Evolutionary conservation across 345 rosid genomes (phyloP).

Genomic region (Salix koriyanagi): DNA sequence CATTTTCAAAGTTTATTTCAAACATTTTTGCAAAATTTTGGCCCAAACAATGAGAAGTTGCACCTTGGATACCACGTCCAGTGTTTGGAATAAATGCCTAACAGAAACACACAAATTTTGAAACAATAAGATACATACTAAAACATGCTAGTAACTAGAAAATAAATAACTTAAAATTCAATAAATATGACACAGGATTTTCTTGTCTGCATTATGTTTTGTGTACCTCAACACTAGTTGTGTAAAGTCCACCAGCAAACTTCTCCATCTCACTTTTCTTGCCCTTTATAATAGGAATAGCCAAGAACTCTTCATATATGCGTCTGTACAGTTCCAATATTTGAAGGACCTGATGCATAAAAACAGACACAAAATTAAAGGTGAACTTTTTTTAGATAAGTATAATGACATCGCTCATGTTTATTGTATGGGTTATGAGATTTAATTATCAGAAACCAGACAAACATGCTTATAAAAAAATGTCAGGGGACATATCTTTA

Average conservation of each 20-base stretch:
- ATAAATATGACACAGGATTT: background rate
- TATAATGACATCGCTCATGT: background rate
- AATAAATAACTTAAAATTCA: background rate
- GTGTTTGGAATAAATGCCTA: constrained; percentile 97
- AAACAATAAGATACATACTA: background rate
- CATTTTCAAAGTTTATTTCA: constrained; percentile 85
- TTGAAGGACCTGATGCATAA: constrained; percentile 50
- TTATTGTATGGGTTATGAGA: background rate
- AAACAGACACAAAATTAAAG: background rate
- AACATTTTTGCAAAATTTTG: constrained; percentile 98
- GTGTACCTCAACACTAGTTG: constrained; percentile 86
- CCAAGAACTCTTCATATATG: constrained; percentile 86
- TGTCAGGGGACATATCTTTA: background rate
- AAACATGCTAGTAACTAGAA: background rate
- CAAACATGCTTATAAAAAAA: background rate
- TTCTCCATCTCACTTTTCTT: constrained; percentile 95
- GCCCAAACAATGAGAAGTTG: constrained; percentile 94
- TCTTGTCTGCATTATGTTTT: background rate
- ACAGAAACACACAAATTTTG: constrained; percentile 11
- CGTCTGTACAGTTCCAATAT: constrained; percentile 84
- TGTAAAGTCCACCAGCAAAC: constrained; percentile 98
- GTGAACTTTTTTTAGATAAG: background rate
- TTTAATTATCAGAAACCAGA: background rate
- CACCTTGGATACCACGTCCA: constrained; percentile 98
- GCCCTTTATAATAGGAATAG: constrained; percentile 88